phyloP scores from a whole-genome alignment of 345 rosid species.

The Gossypium bickii region DNA sequence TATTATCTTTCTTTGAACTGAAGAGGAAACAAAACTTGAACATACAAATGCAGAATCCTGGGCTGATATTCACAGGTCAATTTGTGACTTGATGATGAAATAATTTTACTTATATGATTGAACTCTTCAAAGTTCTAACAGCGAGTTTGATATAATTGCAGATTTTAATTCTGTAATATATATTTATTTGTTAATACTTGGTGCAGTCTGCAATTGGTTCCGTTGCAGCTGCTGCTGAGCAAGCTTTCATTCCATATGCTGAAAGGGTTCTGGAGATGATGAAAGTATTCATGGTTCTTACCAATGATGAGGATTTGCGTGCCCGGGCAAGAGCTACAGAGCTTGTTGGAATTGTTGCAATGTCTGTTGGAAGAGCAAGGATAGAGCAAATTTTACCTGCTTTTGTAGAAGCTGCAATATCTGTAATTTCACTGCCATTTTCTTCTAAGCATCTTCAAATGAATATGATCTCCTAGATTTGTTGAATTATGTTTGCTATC shows the following conservation, averaged over 20 bases:
- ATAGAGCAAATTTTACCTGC: constrained; percentile 84
- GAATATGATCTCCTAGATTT: not conserved
- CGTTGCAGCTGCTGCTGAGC: constrained; percentile 96
- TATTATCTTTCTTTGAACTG: not conserved
- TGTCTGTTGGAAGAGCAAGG: constrained; percentile 82
- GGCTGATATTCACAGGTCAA: constrained; percentile 4
- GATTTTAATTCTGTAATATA: not conserved
- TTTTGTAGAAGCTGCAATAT: constrained; percentile 91
- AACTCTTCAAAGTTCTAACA: not conserved
- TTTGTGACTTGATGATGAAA: not conserved
- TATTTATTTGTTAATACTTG: constrained; percentile 17
- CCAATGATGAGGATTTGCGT: constrained; percentile 83
- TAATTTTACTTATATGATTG: not conserved
- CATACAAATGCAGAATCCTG: not conserved
- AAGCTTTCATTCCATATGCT: constrained; percentile 95
- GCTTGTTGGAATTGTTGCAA: constrained; percentile 98
- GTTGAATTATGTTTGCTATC: constrained; percentile 17
- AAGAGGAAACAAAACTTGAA: not conserved
- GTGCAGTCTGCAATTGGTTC: constrained; percentile 97
- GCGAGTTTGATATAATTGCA: not conserved
- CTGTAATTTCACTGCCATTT: constrained; percentile 46
- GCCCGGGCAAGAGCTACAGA: constrained; percentile 97
- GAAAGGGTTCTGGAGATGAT: constrained; percentile 82
- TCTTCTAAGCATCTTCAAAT: constrained; percentile 3
- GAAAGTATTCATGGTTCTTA: constrained; percentile 94